Evolutionary conservation across 75 land plant genomes (phyloP).

Genomic region (Cryptomeria japonica): DNA sequence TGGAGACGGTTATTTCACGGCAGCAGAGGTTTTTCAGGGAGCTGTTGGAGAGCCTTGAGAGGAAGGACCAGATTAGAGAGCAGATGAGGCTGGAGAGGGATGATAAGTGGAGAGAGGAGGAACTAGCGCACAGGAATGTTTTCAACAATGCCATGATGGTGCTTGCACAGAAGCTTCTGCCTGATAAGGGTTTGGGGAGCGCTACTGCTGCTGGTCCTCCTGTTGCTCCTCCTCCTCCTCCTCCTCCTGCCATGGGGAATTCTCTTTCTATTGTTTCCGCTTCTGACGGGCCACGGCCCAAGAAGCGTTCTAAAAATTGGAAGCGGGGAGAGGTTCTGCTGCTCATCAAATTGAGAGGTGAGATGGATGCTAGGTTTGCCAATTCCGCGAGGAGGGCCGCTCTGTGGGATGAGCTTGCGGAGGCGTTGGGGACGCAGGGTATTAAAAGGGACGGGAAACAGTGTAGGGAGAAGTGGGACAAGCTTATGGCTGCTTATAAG

Average conservation of each 20-base stretch:
- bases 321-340: conserved; percentile 31
- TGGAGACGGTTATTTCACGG: conserved; percentile 24
- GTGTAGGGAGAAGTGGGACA: conserved; percentile 41
- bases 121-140: conserved; percentile 37
- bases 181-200: conserved; percentile 22
- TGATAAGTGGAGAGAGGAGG: conserved; percentile 57
- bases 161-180: conserved; percentile 49
- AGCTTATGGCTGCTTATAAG: conserved; percentile 37
- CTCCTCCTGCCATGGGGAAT: background rate
- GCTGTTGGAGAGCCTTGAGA: conserved; percentile 34
- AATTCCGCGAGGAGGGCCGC: conserved; percentile 32
- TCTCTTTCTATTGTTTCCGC: background rate
- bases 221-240: background rate
- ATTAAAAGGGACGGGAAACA: conserved; percentile 34
- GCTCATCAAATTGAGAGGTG: conserved; percentile 29
- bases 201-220: background rate
- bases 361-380: conserved; percentile 34
- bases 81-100: conserved; percentile 50
- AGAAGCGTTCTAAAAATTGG: conserved; percentile 40
- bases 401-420: conserved; percentile 39
- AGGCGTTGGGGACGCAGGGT: conserved; percentile 22
- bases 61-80: conserved; percentile 42
- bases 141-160: conserved; percentile 53
- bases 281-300: conserved; percentile 14
- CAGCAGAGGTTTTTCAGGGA: conserved; percentile 31